A percentile compares a stretch with the other conserved stretches of the same genome.
Evolutionary conservation across 345 rosid genomes (phyloP).

Genomic region (Combretum micranthum): DNA sequence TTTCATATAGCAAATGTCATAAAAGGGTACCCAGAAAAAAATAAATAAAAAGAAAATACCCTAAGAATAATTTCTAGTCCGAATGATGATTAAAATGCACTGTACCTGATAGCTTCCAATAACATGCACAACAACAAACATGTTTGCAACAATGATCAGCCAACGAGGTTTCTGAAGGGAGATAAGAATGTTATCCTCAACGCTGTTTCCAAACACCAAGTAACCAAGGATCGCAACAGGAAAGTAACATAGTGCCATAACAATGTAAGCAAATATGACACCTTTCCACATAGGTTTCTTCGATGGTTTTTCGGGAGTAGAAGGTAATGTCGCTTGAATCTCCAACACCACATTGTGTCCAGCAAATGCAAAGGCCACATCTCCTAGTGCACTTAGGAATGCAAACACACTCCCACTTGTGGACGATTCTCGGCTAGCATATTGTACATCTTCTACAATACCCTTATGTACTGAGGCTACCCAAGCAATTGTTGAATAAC

Average conservation of each 20-base stretch:
- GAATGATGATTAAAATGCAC: no score
- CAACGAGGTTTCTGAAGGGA: constrained; percentile 56
- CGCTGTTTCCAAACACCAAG: constrained; percentile 42
- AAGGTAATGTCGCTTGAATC: constrained; percentile 70
- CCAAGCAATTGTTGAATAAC: constrained; percentile 68
- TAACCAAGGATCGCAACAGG: constrained; percentile 58
- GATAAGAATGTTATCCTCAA: constrained; percentile 50
- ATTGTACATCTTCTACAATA: constrained; percentile 27
- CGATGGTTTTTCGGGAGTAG: constrained; percentile 55
- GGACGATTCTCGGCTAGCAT: constrained; percentile 25
- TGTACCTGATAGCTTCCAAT: constrained; percentile 70
- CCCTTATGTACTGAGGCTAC: constrained; percentile 40
- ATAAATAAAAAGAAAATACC: no score
- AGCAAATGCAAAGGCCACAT: constrained; percentile 59
- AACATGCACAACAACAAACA: constrained; percentile 60
- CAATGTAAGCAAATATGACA: constrained; percentile 38
- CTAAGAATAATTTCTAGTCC: no score
- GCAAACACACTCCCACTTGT: constrained; percentile 26
- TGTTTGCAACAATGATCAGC: constrained; percentile 46
- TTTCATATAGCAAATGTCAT: no score
- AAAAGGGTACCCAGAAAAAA: no score
- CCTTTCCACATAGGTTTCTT: constrained; percentile 76
- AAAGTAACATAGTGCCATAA: constrained; percentile 61
- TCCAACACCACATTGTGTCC: constrained; percentile 66
- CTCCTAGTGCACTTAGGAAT: constrained; percentile 49